Base-by-base conservation (phyloP, 2,329 filamentous ascomycete genomes). In the Scolecobasidium constrictum region DNA sequence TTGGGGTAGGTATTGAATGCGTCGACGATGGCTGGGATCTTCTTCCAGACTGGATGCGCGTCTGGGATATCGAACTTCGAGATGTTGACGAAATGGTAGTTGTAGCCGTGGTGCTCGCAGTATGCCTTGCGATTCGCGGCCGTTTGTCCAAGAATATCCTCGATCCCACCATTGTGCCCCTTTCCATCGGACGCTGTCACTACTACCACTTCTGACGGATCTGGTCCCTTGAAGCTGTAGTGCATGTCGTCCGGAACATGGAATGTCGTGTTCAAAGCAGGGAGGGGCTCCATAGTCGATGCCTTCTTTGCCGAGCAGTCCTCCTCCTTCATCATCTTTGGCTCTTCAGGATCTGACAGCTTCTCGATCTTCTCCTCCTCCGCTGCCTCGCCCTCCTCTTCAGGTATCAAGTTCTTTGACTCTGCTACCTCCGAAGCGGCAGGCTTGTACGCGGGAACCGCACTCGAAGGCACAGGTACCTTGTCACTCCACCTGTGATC, bases 141-240 rank as follows among this genome's bases (percentile, higher is more conserved):
- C 5, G 61, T 55, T 4, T 53, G 50, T 28, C 56, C 55, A 13
- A 65, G 47, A 5, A 65, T 51, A 33, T 62, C 56, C 20, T 55
- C 52, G 38, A 64, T 64, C 4, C 55, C 59, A 44, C 59, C 60
- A 45, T 65, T 64, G 53, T 65, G 61, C 26, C 62, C 62, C 42
- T 57, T 57, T 21, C 61, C 62, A 42, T 65, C 61, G 38, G 59
- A 59, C 9, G 62, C 62, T 18, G 61, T 63, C 43, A 65, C 49
- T n/a, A 65, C 48, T 13, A 64, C 50, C 13, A 64, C 51, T 33
- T 64, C 56, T 7, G 53, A 48, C 13, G 59, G 59, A 7, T 52
- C 49, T 1, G 61, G 60, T 4, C 54, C 54, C 9, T 45, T 47
- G 13, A 51, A 49, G 42, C 54, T 46, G 49, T 57, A 47, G 48